These are phyloP conservation scores for Mycena indigotica DNA, from an alignment of 768 basidiomycete species.

Conservation along the genomic window DNA sequence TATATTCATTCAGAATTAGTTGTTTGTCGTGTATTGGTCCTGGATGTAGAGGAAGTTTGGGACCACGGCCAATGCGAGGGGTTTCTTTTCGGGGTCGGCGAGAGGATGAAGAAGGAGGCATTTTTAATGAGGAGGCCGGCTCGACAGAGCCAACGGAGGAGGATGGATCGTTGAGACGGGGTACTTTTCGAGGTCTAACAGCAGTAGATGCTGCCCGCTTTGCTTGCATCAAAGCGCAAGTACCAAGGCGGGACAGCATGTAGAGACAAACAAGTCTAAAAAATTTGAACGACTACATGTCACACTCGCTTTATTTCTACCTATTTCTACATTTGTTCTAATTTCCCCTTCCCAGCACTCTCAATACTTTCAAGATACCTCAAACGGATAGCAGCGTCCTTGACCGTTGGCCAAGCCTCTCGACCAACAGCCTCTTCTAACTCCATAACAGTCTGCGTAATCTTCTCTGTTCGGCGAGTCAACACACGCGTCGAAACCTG, in stretches of 20 bases:
- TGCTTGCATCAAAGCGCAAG: constrained; percentile 51
- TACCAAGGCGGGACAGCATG: neutral
- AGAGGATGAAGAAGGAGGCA: constrained; percentile 30
- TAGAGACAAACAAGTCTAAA: neutral
- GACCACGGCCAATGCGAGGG: neutral
- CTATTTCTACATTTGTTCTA: neutral
- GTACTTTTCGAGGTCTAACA: constrained; percentile 29
- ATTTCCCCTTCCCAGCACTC: constrained; percentile 41
- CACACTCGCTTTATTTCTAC: neutral
- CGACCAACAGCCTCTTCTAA: constrained; percentile 53
- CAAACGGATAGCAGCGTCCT: constrained; percentile 63
- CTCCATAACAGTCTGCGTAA: constrained; percentile 44
- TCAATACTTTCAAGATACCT: constrained; percentile 72
- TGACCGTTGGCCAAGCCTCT: constrained; percentile 59
- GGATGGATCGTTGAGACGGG: constrained; percentile 29
- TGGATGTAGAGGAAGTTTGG: neutral
- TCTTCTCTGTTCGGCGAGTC: constrained; percentile 46
- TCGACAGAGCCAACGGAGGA: constrained; percentile 22
- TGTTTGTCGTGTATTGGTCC: constrained; percentile 8
- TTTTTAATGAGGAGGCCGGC: constrained; percentile 26
- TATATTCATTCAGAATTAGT: constrained; percentile 1
- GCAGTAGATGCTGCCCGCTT: constrained; percentile 5
- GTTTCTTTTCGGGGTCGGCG: constrained; percentile 18
- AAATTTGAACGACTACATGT: neutral
- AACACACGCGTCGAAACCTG: neutral